Base-by-base conservation (phyloP, 1,284 basidiomycete genomes). In the Trichosporon sp. region DNA sequence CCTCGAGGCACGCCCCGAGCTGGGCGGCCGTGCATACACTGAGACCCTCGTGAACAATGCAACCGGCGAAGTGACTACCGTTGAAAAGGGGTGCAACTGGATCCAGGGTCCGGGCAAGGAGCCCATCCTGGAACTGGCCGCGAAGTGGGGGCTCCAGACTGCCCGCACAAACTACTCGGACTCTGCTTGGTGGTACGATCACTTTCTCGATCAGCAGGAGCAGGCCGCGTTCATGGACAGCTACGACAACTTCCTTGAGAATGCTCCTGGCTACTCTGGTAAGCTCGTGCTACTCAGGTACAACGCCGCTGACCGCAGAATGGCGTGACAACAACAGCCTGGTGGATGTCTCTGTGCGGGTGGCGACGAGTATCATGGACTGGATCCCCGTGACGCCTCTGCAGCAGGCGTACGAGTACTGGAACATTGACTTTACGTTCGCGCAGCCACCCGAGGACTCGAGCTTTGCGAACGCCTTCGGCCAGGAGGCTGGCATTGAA, bases 71-170 rank as follows among this genome's bases (percentile, higher is more conserved):
- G 68, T 82, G 21, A 78, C 80, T 61, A 82, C 81, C 0, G 75
- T 89, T 31, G 88, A 89, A 73, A 74, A 84, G 9, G 88, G 88
- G 21, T 84, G 87, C 14, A 88, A 88, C 71, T 89, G 88, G 88
- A 82, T 89, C 36, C 87, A 89, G 70, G 88, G 88, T 8, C 70
- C 78, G 5, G 83, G 80, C 4, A 73, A 81, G 59, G 86, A 86
- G 9, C 56, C 59, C 6, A 68, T 68, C 52, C 40, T 33, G 0
- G 78, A 77, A n/a, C 78, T 89, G 46, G 86, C 86, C 7, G 76
- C 83, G 71, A 87, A 87, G 67, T 84, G 87, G 71, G 81, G 82
- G 8, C 67, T 88, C 21, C 76, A 81, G 66, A 85, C 84, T 0
- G 80, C 76, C 1, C 44, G 32, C 16, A 40, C 46, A 14, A 66